These are phyloP conservation scores for Fusarium sp. DNA, from an alignment of 2,329 filamentous ascomycete species.

Conservation along the genomic window DNA sequence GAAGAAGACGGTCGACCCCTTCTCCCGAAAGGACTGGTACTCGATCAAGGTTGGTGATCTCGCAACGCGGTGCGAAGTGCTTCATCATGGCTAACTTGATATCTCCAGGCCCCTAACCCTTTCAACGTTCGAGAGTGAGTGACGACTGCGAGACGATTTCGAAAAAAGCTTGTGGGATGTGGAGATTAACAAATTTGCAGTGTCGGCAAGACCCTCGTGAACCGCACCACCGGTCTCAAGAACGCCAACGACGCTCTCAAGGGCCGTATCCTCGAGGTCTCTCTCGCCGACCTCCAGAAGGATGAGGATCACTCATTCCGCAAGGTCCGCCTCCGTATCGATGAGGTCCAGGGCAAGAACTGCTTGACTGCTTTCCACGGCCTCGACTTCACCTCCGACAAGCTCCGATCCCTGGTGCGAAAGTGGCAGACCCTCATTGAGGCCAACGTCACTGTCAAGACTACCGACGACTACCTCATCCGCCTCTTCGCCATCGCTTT, in stretches of 20 bases:
- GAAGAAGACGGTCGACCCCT: slow-evolving; percentile 98
- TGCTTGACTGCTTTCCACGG: slow-evolving; percentile 99
- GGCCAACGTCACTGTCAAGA: slow-evolving; percentile 99
- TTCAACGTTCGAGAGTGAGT: slow-evolving; percentile 98
- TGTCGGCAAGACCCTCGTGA: slow-evolving; percentile 99
- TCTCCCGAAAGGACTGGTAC: slow-evolving; percentile 99
- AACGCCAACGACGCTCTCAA: slow-evolving; percentile 99
- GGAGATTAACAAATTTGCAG: slow-evolving; percentile 63
- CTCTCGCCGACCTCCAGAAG: slow-evolving; percentile 98
- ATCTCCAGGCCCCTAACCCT: slow-evolving; percentile 83
- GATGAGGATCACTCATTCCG: slow-evolving; percentile 99
- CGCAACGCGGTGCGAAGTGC: not conserved
- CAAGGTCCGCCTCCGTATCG: slow-evolving; percentile 98
- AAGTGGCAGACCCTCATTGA: slow-evolving; percentile 99
- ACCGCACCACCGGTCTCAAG: slow-evolving; percentile 99
- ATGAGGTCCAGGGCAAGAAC: slow-evolving; percentile 99
- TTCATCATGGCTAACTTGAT: slow-evolving; percentile 38
- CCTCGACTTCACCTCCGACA: slow-evolving; percentile 99
- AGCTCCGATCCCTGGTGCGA: slow-evolving; percentile 97
- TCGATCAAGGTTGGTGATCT: slow-evolving; percentile 81
- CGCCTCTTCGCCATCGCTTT: slow-evolving; percentile 99
- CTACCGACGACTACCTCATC: slow-evolving; percentile 99
- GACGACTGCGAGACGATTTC: slow-evolving; percentile 42
- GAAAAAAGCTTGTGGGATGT: slow-evolving; percentile 28
- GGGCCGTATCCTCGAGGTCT: slow-evolving; percentile 98